Base-by-base conservation (phyloP, 768 basidiomycete species). In the Agrocybe praecox region DNA sequence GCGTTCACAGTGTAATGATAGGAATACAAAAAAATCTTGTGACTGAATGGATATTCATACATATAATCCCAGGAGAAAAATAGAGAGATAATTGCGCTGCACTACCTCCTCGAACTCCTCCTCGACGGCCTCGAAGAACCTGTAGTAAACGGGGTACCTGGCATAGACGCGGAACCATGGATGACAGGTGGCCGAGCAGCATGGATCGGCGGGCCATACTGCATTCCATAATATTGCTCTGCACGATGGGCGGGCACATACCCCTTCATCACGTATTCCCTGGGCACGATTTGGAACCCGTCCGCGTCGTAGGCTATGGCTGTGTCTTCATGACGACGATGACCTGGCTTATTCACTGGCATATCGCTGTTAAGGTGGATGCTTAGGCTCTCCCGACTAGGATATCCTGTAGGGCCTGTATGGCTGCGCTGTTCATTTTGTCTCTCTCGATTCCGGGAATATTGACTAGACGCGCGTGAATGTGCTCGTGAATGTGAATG, bases 191-290 rank as follows among this genome's bases (percentile, higher is more conserved):
- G 54, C 24, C 59, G 51, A 2, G 51, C 58, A 43, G 63, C 52
- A 57, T 65, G 61, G 4, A 62, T 48, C 10, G 52, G 61, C 21
- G 50, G 48, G 6, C 64, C 64, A 57, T 65, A 65, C 47, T 44
- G 59, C 18, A 50, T 33, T 14, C 64, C 62, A 46, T 65, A 65
- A 36, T 59, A 60, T 18, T 44, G 49, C 36, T 65, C 62, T 12
- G 60, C 55, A 17, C 43, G 54, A 18, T 62, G 51, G 12, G 52
- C 50, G 0, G 64, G 59, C 14, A 63, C 62, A 22, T 65, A 65
- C 7, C 64, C 59, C 14, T 15, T n/a, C 50, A 22, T 57, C 45
- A 32, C 51, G 9, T 46, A 54, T 5, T 60, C 59, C 36, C n/a
- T 14, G 6, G 12, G 12, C 36, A 40, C 6, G 3, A 15, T 5